Conservation (phyloP, 2,329 filamentous ascomycete genomes). For the Paraconiothyrium sp. region DNA sequence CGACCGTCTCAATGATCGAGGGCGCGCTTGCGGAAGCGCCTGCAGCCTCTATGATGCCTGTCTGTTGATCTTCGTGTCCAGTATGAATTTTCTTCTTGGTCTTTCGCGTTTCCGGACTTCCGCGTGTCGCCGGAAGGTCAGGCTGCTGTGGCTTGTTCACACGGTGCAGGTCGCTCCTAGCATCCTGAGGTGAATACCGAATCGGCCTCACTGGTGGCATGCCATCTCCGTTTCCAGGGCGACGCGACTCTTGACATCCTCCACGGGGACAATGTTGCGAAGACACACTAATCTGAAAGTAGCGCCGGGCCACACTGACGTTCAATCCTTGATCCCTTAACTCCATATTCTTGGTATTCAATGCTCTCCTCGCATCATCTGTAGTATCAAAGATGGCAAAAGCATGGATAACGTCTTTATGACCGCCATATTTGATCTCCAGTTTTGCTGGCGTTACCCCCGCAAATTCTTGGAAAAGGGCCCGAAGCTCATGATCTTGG, state of each 20-base stretch:
- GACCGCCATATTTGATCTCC: conserved; percentile 1
- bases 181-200: conserved; percentile 49
- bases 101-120: conserved; percentile 31
- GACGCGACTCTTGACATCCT: background rate
- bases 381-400: conserved; percentile 18
- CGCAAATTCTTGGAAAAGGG: conserved; percentile 28
- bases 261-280: background rate
- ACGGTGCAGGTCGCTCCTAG: conserved; percentile 43
- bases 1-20: background rate
- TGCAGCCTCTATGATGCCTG: background rate
- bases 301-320: conserved; percentile 23
- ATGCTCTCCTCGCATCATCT: conserved; percentile 21
- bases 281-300: conserved; percentile 12
- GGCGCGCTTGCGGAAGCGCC: background rate
- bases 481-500: conserved; percentile 23
- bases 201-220: background rate
- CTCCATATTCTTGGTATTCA: conserved; percentile 8
- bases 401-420: conserved; percentile 10
- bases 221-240: background rate
- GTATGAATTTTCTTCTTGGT: conserved; percentile 22
- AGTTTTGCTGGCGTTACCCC: conserved; percentile 13
- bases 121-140: conserved; percentile 1
- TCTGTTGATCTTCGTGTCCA: conserved; percentile 3
- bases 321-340: conserved; percentile 13
- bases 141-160: conserved; percentile 13